Percentiles rank a stretch among this genome's conserved stretches.
These are phyloP conservation scores for Epichloe gansuensis DNA, from an alignment of 2,329 filamentous ascomycete genomes.

Conservation along the genomic window DNA sequence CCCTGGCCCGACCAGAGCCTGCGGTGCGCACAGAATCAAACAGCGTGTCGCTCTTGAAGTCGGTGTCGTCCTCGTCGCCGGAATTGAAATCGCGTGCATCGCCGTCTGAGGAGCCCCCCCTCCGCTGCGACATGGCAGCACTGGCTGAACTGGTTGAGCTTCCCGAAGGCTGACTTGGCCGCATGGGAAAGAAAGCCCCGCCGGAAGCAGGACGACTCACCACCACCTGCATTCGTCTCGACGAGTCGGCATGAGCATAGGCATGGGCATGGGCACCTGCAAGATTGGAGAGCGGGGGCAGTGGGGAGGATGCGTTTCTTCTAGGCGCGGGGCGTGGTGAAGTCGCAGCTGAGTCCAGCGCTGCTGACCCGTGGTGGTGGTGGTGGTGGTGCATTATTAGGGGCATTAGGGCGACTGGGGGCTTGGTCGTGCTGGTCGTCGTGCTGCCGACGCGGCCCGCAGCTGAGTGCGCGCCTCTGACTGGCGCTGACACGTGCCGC, in stretches of 20 bases:
- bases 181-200: conserved; percentile 23
- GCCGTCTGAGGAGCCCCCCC: conserved; percentile 51
- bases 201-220: conserved; percentile 30
- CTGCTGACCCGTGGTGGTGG: conserved; percentile 2
- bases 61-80: conserved; percentile 64
- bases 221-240: conserved; percentile 20
- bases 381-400: too few species aligned
- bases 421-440: not conserved
- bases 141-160: conserved; percentile 26
- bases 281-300: conserved; percentile 37
- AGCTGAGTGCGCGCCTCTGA: conserved; percentile 19
- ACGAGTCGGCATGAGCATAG: conserved; percentile 37
- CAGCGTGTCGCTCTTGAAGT: conserved; percentile 63
- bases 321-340: conserved; percentile 18
- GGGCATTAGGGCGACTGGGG: conserved; percentile 5
- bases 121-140: conserved; percentile 26
- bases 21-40: conserved; percentile 66
- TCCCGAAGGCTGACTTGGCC: conserved; percentile 30
- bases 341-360: conserved; percentile 9
- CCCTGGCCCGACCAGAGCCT: conserved; percentile 52
- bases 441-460: conserved; percentile 12
- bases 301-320: conserved; percentile 41
- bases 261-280: conserved; percentile 34
- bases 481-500: conserved; percentile 42
- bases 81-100: conserved; percentile 52